Evolutionary conservation across 2,329 filamentous ascomycete species (phyloP), one percentile per base, ranked within the genome.

Genomic region (Torrubiella hemipterigena): DNA sequence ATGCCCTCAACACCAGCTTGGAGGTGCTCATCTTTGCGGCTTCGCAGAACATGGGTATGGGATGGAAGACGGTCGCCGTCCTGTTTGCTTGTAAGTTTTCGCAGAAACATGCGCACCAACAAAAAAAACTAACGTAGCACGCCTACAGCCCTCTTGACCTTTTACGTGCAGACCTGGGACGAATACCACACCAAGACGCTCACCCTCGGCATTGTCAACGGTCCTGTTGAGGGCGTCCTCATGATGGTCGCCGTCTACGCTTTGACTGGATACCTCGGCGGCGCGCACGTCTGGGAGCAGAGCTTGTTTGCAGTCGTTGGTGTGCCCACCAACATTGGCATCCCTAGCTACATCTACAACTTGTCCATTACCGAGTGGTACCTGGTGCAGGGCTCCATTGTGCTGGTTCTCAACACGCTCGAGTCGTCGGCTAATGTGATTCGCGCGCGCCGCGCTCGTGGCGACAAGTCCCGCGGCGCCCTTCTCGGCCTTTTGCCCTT

Each of bases 121-220:
- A 8, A 12, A n/a, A 18, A 11, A 34, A 25, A 15, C 41, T 42
- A 35, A 42, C 26, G n/a, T 20, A 3, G 7, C 17, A 7, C 7
- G 15, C 15, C 12, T n/a, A 29, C 38, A 85, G 80, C 82, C 6
- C 74, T 89, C 36, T 66, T 93, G 46, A 95, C 91, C n/a, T 98
- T 98, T 58, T 96, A 96, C 56, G 81, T 96, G 25, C 91, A 96
- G 55, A 96, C 91, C 20, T 98, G 91, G 91, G 91, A 98, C 51
- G 91, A 96, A 55, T 98, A 96, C 60, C 89, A 96, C 61, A 98
- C 91, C 31, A 87, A 95, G 56, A 91, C 87, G 4, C 72, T 98
- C 29, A 95, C 86, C 2, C 73, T 98, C 6, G 91, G 91, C 36
- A 63, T 96, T 39, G 69, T 98, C 42, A 95, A 89, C 41, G 91